These are phyloP conservation scores for Linum trigynum DNA, from an alignment of 345 rosid genomes.

Conservation along the genomic window DNA sequence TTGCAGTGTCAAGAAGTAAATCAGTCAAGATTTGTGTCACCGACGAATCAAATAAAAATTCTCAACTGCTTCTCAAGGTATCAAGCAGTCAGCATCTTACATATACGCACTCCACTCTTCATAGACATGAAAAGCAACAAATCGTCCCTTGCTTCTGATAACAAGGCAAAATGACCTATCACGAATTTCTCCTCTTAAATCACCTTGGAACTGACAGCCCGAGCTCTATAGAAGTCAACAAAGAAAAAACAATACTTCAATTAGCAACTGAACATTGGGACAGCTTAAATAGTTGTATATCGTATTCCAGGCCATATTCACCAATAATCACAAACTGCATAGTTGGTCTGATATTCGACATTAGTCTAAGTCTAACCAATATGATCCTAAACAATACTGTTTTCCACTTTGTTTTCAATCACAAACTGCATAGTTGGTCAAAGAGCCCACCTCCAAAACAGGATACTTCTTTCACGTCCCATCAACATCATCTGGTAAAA, in stretches of 20 bases:
- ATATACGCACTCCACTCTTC: conserved; percentile 6
- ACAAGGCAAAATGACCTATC: conserved; percentile 16
- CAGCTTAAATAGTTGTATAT: not conserved
- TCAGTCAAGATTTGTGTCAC: not conserved
- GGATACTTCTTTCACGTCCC: conserved; percentile 84
- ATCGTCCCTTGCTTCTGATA: conserved; percentile 18
- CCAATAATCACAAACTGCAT: too few species aligned
- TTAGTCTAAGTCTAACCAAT: not conserved
- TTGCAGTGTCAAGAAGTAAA: not conserved
- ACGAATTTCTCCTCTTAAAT: conserved; percentile 21
- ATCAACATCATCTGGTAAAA: conserved; percentile 96
- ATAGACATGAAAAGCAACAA: conserved; percentile 9
- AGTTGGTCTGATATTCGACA: too few species aligned
- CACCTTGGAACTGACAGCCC: conserved; percentile 92
- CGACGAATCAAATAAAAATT: not conserved
- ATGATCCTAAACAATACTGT: not conserved
- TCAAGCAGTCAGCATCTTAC: not conserved
- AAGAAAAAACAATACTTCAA: conserved; percentile 7
- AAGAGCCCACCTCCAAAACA: conserved; percentile 68
- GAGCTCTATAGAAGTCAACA: conserved; percentile 43
- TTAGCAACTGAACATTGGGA: conserved; percentile 15
- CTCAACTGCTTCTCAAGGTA: not conserved
- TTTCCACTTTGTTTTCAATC: conserved; percentile 13
- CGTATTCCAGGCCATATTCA: too few species aligned
- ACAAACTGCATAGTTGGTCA: conserved; percentile 25